Evolutionary conservation across 2,329 filamentous ascomycete species (phyloP).

Genomic region (Nakataea oryzae): DNA sequence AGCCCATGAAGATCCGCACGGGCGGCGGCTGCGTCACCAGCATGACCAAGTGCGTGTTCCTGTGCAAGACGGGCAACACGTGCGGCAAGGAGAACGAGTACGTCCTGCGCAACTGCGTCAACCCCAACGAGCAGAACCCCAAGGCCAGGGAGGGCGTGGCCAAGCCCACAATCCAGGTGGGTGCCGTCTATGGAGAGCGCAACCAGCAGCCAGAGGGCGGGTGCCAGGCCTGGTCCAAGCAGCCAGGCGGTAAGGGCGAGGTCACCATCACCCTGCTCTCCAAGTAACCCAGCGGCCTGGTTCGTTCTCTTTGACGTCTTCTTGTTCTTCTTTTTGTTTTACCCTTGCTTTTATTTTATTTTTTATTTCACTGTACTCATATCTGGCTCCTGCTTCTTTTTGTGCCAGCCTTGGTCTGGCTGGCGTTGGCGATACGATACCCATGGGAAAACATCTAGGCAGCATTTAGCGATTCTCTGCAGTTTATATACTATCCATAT

Average conservation of each 20-base stretch:
- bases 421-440: background rate
- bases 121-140: background rate
- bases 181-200: constrained; percentile 8
- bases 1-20: constrained; percentile 20
- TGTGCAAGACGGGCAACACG: constrained; percentile 22
- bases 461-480: background rate
- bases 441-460: background rate
- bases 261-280: background rate
- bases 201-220: constrained; percentile 17
- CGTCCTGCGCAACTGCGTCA: constrained; percentile 23
- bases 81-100: constrained; percentile 24
- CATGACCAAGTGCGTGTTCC: constrained; percentile 30
- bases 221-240: constrained; percentile 14
- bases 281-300: background rate
- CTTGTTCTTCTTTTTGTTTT: background rate
- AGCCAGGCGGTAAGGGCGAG: background rate
- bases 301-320: too few relatives aligned
- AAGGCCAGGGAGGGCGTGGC: background rate
- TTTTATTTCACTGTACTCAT: background rate
- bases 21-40: constrained; percentile 27
- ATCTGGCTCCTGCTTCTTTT: background rate
- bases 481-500: too few relatives aligned
- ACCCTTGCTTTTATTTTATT: background rate
- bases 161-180: background rate
- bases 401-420: background rate